Evolutionary conservation across 306 rosid species (phyloP).

Genomic region (Styphnolobium japonicum): DNA sequence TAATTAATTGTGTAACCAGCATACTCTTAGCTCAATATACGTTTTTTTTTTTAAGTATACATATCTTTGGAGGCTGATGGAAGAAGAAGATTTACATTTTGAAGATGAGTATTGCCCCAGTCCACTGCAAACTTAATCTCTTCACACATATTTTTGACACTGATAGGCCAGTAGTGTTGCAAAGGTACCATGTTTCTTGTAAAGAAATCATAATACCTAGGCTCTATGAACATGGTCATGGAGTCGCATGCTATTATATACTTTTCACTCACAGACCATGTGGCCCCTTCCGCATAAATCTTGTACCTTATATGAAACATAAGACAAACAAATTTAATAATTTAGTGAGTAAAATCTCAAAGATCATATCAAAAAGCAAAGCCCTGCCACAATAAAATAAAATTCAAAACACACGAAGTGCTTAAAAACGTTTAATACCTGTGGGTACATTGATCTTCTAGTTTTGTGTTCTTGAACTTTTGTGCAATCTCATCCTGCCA

Average conservation of each 20-base stretch:
- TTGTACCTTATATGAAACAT: slow-evolving; percentile 38
- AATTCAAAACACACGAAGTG: not conserved
- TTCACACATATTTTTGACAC: slow-evolving; percentile 27
- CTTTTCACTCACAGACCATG: slow-evolving; percentile 61
- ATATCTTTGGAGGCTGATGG: not conserved
- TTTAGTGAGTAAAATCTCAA: not conserved
- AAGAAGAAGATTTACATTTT: slow-evolving; percentile 28
- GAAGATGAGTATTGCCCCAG: slow-evolving; percentile 45
- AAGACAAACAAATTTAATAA: not conserved
- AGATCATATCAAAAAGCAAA: not conserved
- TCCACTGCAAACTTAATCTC: slow-evolving; percentile 47
- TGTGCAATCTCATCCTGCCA: slow-evolving; percentile 26
- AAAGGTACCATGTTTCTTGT: slow-evolving; percentile 45
- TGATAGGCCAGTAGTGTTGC: slow-evolving; percentile 51
- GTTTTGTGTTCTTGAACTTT: slow-evolving; percentile 28
- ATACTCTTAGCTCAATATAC: not conserved
- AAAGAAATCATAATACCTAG: slow-evolving; percentile 41
- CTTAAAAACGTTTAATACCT: slow-evolving; percentile 27
- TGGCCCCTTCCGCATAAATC: slow-evolving; percentile 47
- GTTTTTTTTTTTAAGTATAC: not conserved
- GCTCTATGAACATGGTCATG: slow-evolving; percentile 46
- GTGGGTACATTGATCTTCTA: slow-evolving; percentile 49
- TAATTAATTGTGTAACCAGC: not conserved
- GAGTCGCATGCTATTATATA: slow-evolving; percentile 56
- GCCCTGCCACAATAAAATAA: not conserved